A percentile compares a stretch with the other conserved stretches of the same genome.
These are phyloP conservation scores for Aspergillus ustus DNA, from an alignment of 2,329 filamentous ascomycete species.

Conservation along the genomic window DNA sequence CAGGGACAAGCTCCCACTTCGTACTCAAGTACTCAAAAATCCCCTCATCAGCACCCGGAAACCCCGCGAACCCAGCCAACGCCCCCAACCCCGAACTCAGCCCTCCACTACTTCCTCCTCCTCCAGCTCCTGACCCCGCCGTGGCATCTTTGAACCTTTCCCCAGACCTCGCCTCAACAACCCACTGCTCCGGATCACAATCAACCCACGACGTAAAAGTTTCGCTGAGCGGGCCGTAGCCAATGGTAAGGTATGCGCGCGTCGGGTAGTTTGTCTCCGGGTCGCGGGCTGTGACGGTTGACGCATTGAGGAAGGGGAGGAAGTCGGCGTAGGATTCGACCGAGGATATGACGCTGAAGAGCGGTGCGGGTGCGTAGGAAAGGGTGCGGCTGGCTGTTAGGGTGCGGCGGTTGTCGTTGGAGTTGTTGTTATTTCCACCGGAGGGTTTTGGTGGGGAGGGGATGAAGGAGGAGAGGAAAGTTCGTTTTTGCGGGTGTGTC, in stretches of 20 bases:
- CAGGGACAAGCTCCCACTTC: slow-evolving; percentile 48
- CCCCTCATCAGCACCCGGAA: slow-evolving; percentile 52
- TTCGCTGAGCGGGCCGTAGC: slow-evolving; percentile 83
- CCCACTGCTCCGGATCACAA: slow-evolving; percentile 69
- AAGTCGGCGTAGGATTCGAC: slow-evolving; percentile 82
- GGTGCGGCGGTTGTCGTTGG: slow-evolving; percentile 56
- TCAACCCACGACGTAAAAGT: slow-evolving; percentile 78
- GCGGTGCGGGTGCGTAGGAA: slow-evolving; percentile 69
- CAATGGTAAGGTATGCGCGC: slow-evolving; percentile 78
- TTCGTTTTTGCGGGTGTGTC: slow-evolving; percentile 16
- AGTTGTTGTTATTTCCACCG: slow-evolving; percentile 21
- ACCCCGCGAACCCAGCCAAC: slow-evolving; percentile 4
- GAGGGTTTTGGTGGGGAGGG: slow-evolving; percentile 32
- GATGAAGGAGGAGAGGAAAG: slow-evolving; percentile 35
- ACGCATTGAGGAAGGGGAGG: slow-evolving; percentile 86
- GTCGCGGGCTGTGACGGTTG: slow-evolving; percentile 77
- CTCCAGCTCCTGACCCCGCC: neutral
- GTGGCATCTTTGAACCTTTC: slow-evolving; percentile 43
- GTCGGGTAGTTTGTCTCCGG: slow-evolving; percentile 60
- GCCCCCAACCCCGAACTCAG: neutral
- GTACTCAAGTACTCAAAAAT: slow-evolving; percentile 52
- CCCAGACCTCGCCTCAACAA: slow-evolving; percentile 72
- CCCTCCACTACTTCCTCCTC: neutral
- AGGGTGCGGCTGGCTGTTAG: slow-evolving; percentile 77
- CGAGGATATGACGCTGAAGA: slow-evolving; percentile 88